Evolutionary conservation across 805 yeast genomes (phyloP).

Genomic region (Ogataea nonfermentans): DNA sequence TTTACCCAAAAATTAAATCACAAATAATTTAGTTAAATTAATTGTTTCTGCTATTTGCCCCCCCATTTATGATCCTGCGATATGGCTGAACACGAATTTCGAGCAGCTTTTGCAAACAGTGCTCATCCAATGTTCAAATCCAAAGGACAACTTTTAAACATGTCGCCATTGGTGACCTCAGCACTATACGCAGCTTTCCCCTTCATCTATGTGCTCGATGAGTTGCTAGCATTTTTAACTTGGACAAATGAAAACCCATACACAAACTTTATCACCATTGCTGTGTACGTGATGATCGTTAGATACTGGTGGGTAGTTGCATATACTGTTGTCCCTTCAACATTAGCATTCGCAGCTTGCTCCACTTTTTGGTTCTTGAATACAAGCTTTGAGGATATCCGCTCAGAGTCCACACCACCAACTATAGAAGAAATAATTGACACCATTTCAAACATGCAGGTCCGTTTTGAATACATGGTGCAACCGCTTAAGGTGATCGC

Average conservation of each 20-base stretch:
- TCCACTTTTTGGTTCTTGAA: slow-evolving; percentile 45
- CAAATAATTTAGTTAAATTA: slow-evolving; percentile 2
- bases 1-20: slow-evolving; percentile 1
- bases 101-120: slow-evolving; percentile 26
- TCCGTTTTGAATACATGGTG: slow-evolving; percentile 41
- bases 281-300: slow-evolving; percentile 38
- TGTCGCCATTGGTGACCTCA: slow-evolving; percentile 44
- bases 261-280: slow-evolving; percentile 43
- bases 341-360: slow-evolving; percentile 37
- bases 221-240: slow-evolving; percentile 43
- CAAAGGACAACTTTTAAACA: slow-evolving; percentile 23
- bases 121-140: slow-evolving; percentile 17
- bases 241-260: slow-evolving; percentile 56
- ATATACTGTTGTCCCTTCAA: slow-evolving; percentile 39
- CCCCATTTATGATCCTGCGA: slow-evolving; percentile 10
- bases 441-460: slow-evolving; percentile 44
- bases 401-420: slow-evolving; percentile 37
- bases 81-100: slow-evolving; percentile 9
- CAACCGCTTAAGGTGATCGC: slow-evolving; percentile 34
- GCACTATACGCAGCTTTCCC: slow-evolving; percentile 50
- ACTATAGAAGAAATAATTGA: slow-evolving; percentile 52
- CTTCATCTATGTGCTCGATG: slow-evolving; percentile 43
- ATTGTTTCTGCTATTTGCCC: slow-evolving; percentile 4
- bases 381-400: slow-evolving; percentile 38
- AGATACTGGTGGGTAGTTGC: slow-evolving; percentile 43